These are phyloP conservation scores for carrot (Daucus carota) DNA, from an alignment of 129 eudicot species.

Conservation along the genomic window DH1_v3.0 NC_030384.2:36021001-36021500, in stretches of 20 bases:
- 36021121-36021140: background rate
- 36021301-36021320: background rate
- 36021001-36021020: no score
- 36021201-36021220: background rate
- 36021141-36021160: background rate
- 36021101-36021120: background rate
- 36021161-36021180: background rate
- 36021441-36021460: background rate
- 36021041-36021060: no score
- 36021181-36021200: background rate
- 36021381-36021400: background rate
- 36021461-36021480: background rate
- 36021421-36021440: background rate
- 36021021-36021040: no score
- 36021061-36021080: no score
- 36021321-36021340: background rate
- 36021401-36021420: background rate
- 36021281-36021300: background rate
- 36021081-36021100: background rate
- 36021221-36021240: background rate
- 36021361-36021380: background rate
- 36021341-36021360: background rate
- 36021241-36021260: background rate
- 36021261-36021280: background rate
- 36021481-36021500: background rate